Evolutionary conservation across 345 rosid species (phyloP), one percentile per base, ranked within the genome.

Genomic region (Linum trigynum): DNA sequence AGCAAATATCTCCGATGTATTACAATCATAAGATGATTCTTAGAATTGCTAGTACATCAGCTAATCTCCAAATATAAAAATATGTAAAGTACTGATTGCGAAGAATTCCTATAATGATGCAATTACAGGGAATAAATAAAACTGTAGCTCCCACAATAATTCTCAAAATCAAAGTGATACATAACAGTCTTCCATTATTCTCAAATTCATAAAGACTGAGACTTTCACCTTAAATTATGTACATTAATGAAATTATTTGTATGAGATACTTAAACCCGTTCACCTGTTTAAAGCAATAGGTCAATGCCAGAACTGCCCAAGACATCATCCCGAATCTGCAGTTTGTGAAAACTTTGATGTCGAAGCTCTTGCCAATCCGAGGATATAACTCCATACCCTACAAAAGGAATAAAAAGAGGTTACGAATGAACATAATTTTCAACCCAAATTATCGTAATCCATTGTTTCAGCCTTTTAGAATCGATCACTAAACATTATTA

Each of bases 361-460:
- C 96, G 58, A 95, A 95, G 86, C 80, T 78, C 72, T 87, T 91
- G 16, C 99, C 98, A 74, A 95, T 88, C 73, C 99, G 87, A 63
- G 99, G 99, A 82, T 94, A 94, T 62, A 94, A 72, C 81, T 91
- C 97, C 99, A 91, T 88, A 53, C 99, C 99, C 99, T 95, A 81
- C 67, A 79, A 67, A 55, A 75, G 71, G 51, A 55, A 62, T 10
- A n/a, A n/a, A n/a, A 59, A 69, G 41, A 71, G 66, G 40, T 57
- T 67, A 53, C 11, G 64, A 56, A 65, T 70, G 71, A 70, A 48
- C 38, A 67, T 42, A 62, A 61, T 45, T 61, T 65, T 61, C 10
- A 12, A n/a, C n/a, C n/a, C n/a, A n/a, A n/a, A n/a, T n/a, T n/a
- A n/a, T n/a, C n/a, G n/a, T n/a, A n/a, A n/a, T n/a, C n/a, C n/a